Conservation (phyloP, 73 alveolate genomes). For the Paramecium bursaria region DNA sequence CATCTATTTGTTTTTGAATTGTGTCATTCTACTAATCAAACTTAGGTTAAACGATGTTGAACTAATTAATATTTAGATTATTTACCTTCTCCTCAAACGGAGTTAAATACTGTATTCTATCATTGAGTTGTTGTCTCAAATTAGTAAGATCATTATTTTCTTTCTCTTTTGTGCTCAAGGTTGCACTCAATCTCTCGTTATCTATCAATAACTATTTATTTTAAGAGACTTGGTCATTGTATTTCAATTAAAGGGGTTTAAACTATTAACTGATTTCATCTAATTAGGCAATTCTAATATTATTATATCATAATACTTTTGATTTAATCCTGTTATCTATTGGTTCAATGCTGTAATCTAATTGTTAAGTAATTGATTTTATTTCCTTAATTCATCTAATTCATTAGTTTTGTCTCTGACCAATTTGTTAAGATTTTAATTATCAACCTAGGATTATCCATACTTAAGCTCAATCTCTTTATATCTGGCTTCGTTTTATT, state of each 20-base stretch:
- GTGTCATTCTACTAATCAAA: not conserved
- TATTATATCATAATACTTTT: too few species aligned
- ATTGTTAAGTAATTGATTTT: constrained; percentile 16
- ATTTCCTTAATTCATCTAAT: constrained; percentile 18
- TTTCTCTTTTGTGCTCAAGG: not conserved
- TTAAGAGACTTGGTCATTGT: not conserved
- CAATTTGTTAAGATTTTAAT: not conserved
- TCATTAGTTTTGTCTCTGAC: constrained; percentile 1
- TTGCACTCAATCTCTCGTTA: constrained; percentile 13
- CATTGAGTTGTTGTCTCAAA: constrained; percentile 9
- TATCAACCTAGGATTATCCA: not conserved
- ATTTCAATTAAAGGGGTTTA: not conserved
- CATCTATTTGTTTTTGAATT: not conserved
- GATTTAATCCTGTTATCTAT: not conserved
- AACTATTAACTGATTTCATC: constrained; percentile 22
- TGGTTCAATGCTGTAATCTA: not conserved
- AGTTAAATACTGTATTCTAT: constrained; percentile 6
- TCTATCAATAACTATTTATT: constrained; percentile 19
- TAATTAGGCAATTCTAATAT: constrained; percentile 25
- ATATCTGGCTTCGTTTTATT: constrained; percentile 45
- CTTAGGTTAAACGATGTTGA: not conserved
- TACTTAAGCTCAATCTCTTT: constrained; percentile 14
- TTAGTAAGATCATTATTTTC: constrained; percentile 15
- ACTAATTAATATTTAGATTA: not conserved
- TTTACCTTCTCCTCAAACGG: constrained; percentile 49